Percentiles rank a stretch among this genome's conserved stretches.
These are phyloP conservation scores for Sophora flavescens DNA, from an alignment of 306 rosid species.

Conservation along the genomic window DNA sequence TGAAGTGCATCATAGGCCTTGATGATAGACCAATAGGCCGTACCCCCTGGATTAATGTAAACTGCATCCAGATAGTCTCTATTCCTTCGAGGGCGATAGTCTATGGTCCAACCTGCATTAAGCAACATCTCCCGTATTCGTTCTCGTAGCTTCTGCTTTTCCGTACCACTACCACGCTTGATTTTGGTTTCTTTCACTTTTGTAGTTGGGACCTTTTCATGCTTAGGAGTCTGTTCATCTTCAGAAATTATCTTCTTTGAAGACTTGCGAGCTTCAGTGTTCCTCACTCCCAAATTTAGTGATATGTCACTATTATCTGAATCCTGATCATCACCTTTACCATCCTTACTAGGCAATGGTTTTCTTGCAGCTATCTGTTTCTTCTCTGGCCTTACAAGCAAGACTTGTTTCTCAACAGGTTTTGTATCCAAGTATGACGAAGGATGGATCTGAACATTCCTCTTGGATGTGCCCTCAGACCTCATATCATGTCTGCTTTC, in stretches of 20 bases:
- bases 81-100: constrained; percentile 92
- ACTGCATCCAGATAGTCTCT: constrained; percentile 93
- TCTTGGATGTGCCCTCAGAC: constrained; percentile 55
- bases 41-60: constrained; percentile 82
- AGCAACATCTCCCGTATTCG: constrained; percentile 78
- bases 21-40: constrained; percentile 94
- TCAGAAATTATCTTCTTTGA: constrained; percentile 54
- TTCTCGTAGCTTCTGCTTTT: constrained; percentile 89
- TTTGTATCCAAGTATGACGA: constrained; percentile 51
- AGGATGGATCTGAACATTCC: constrained; percentile 51
- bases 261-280: constrained; percentile 51
- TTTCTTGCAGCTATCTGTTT: constrained; percentile 52
- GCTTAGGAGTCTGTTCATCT: constrained; percentile 60
- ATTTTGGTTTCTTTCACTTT: constrained; percentile 67
- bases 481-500: constrained; percentile 55
- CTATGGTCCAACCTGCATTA: constrained; percentile 82
- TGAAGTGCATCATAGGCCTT: constrained; percentile 93
- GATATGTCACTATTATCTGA: constrained; percentile 70
- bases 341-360: constrained; percentile 58
- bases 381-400: constrained; percentile 55
- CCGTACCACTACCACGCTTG: constrained; percentile 88
- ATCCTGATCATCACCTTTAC: constrained; percentile 55
- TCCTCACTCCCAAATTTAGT: constrained; percentile 57
- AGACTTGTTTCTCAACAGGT: constrained; percentile 50
- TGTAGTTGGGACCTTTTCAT: constrained; percentile 55